Evolutionary conservation across 768 basidiomycete species (phyloP).

Genomic region (Mycena latifolia): DNA sequence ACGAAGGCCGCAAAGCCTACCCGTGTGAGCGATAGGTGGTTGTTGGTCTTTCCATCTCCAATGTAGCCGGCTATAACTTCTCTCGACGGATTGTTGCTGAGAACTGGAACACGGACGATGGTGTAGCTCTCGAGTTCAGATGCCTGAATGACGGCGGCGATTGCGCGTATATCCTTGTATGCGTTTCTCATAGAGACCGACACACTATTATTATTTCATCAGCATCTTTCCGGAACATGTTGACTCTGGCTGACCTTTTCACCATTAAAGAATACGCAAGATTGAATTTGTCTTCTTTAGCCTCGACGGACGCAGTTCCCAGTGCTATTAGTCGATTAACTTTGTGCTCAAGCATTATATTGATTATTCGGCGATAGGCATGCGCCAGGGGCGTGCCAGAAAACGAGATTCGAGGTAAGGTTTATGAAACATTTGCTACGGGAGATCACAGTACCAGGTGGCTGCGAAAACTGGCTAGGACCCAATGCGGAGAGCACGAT

Average conservation of each 20-base stretch:
- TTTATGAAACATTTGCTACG: constrained; percentile 36
- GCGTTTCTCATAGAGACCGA: constrained; percentile 62
- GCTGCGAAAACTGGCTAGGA: constrained; percentile 46
- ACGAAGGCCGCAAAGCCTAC: constrained; percentile 33
- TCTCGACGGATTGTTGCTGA: constrained; percentile 62
- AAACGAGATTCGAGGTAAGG: constrained; percentile 53
- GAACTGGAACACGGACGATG: constrained; percentile 63
- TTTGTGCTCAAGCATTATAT: constrained; percentile 62
- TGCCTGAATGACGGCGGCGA: constrained; percentile 67
- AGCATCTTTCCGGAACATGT: constrained; percentile 44
- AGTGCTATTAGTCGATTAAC: constrained; percentile 75
- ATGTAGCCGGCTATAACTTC: constrained; percentile 72
- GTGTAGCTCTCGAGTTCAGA: constrained; percentile 73
- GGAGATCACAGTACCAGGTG: constrained; percentile 18
- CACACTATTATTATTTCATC: constrained; percentile 54
- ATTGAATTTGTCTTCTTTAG: constrained; percentile 70
- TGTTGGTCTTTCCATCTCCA: constrained; percentile 64
- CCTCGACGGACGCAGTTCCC: constrained; percentile 74
- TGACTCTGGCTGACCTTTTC: constrained; percentile 1
- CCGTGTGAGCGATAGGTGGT: constrained; percentile 9
- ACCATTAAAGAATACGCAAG: constrained; percentile 29
- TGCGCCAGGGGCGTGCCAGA: constrained; percentile 70
- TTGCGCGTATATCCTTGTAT: constrained; percentile 77
- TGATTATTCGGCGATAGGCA: constrained; percentile 68
- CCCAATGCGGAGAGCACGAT: constrained; percentile 79